Base-by-base conservation (phyloP, 805 yeast genomes). In the Schwanniomyces pseudopolymorphus region DNA sequence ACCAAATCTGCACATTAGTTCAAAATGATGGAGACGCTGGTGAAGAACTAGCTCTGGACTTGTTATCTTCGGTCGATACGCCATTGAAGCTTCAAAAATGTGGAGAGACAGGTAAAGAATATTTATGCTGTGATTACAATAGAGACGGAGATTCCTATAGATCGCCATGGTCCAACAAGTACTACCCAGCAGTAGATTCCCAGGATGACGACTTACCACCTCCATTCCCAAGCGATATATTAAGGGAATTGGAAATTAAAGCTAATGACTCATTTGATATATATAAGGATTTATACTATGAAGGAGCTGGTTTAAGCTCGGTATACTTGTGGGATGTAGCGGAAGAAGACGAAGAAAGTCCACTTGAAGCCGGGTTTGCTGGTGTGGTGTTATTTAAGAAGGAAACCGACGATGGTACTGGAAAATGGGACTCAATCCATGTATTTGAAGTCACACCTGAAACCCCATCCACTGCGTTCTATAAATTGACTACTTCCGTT, bases 241-340 rank as follows among this genome's bases (percentile, higher is more conserved):
- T 94, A 51, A 75, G 98, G 54, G 77, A 81, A 54, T 70, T 92
- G 53, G 99, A 92, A 68, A 63, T 79, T 21, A 76, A 83, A 53
- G 91, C 96, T 49, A 94, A 92, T 64, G 92, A 89, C 52, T 87
- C 96, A 3, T 89, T 92, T 62, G 97, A 90, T 58, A 79, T 92
- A 31, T 92, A 94, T 70, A 78, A 97, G 54, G 99, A 94, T 62
- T 70, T 92, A 56, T 92, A 92, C 70, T 92, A 90, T 64, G 98
- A 91, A 65, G 97, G 97, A 33, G 59, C 69, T 8, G 99, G 98
- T 19, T 74, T 87, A 33, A 84, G 94, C 1, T 83, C 91, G 46
- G 96, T 87, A 14, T 92, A 94, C 62, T 72, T 94, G 43, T 92
- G 99, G 99, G 97, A 91, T 57, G 75, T 81, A 19, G 84, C 82